Percentiles rank a stretch among this genome's conserved stretches.
These are phyloP conservation scores for Didymella lethalis DNA, from an alignment of 2,329 filamentous ascomycete genomes.

Conservation along the genomic window DNA sequence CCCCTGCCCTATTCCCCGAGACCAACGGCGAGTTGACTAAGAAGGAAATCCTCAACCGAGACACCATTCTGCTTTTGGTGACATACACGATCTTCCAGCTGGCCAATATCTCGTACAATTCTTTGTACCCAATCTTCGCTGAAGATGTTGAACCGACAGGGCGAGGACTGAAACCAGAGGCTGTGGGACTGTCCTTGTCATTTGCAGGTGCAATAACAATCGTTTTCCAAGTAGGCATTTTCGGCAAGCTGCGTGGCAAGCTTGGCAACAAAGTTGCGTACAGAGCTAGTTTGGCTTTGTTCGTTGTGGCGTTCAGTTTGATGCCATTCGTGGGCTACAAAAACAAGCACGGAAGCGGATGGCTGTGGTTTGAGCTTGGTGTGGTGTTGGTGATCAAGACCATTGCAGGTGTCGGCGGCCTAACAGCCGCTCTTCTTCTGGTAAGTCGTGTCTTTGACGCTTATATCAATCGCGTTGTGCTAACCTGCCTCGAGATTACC, in stretches of 20 bases:
- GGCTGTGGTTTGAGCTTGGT: constrained; percentile 84
- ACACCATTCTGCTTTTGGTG: constrained; percentile 79
- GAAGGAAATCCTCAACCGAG: constrained; percentile 74
- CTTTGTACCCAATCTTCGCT: constrained; percentile 91
- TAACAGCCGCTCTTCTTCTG: constrained; percentile 87
- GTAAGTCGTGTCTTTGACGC: constrained; percentile 59
- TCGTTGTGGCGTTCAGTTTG: constrained; percentile 81
- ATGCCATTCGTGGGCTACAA: constrained; percentile 92
- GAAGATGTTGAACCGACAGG: constrained; percentile 78
- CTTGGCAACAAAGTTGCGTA: constrained; percentile 90
- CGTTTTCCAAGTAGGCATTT: constrained; percentile 85
- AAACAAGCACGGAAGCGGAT: constrained; percentile 65
- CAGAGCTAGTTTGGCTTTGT: constrained; percentile 76
- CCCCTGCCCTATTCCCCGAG: constrained; percentile 55
- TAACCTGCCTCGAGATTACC: constrained; percentile 70
- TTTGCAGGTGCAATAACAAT: constrained; percentile 88
- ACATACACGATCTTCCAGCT: constrained; percentile 95
- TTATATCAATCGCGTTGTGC: constrained; percentile 4
- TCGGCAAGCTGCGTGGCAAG: constrained; percentile 77
- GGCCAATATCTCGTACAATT: constrained; percentile 94
- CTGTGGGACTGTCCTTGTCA: constrained; percentile 85
- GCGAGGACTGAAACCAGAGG: constrained; percentile 75
- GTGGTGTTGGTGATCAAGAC: constrained; percentile 85
- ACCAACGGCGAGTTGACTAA: constrained; percentile 55
- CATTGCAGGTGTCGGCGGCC: constrained; percentile 83